phyloP scores from a whole-genome alignment of 2,329 filamentous ascomycete genomes.

The Fusarium sp. region DNA sequence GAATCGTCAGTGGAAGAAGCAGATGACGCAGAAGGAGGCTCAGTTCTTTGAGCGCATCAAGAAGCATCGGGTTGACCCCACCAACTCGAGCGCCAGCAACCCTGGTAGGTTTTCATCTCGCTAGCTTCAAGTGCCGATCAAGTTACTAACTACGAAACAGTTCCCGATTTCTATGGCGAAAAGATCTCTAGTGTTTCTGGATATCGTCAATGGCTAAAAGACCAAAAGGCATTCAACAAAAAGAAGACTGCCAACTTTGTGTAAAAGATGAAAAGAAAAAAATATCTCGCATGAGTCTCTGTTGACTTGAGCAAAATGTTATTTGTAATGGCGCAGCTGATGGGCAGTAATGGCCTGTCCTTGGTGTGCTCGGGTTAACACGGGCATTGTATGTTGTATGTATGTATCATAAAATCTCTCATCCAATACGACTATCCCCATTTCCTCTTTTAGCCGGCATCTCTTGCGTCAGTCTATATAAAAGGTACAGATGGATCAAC shows the following conservation, averaged over 20 bases:
- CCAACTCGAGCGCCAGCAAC: conserved; percentile 87
- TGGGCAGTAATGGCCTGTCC: conserved; percentile 24
- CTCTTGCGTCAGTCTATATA: conserved; percentile 47
- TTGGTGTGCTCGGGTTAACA: conserved; percentile 28
- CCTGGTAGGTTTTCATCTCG: conserved; percentile 61
- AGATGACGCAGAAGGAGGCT: conserved; percentile 89
- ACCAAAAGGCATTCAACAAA: conserved; percentile 96
- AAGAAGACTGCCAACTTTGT: conserved; percentile 81
- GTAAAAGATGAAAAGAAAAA: conserved; percentile 47
- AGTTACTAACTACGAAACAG: conserved; percentile 51
- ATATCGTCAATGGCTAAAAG: conserved; percentile 96
- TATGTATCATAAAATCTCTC: conserved; percentile 43
- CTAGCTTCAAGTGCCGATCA: background rate
- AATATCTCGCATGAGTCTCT: background rate
- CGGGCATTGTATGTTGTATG: conserved; percentile 45
- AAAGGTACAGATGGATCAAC: conserved; percentile 70
- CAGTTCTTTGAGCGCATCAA: conserved; percentile 94
- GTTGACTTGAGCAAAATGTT: conserved; percentile 18
- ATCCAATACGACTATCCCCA: conserved; percentile 31
- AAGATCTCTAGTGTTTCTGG: conserved; percentile 94
- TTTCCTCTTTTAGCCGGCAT: conserved; percentile 25
- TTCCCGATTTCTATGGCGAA: conserved; percentile 98
- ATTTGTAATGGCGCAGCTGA: conserved; percentile 40
- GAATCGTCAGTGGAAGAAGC: conserved; percentile 74
- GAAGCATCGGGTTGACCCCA: conserved; percentile 91